Base-by-base conservation (phyloP, 495 filamentous ascomycete genomes). In the Evansstolkia leycettana region DNA sequence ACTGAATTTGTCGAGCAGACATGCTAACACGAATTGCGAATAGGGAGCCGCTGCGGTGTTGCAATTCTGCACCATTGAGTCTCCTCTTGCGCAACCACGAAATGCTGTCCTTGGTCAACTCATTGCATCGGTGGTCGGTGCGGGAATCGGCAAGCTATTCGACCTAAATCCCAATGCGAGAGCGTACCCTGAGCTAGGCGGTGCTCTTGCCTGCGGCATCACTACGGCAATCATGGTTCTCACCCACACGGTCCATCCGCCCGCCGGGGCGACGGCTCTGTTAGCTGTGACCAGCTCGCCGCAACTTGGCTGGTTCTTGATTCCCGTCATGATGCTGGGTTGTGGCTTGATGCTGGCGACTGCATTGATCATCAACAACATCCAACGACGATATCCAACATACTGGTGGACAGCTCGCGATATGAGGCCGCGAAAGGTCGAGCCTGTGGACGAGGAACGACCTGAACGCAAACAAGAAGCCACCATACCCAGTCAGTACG, bases 241-340 rank as follows among this genome's bases (percentile, higher is more conserved):
- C 7, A 90, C 84, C 0, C 76, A 76, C 5, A 90, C 86, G 0
- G 66, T 87, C 1, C 82, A 95, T 48, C 88, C 88, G 5, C 88
- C 88, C 0, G 88, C 84, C 0, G 88, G 88, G 6, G 88, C 88
- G 2, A 92, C 84, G 0, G 84, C 88, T 0, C 56, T 95, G 1
- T 59, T 94, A 13, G 83, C 83, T 0, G 82, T 80, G 2, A 69
- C 78, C 0, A 71, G 80, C 31, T 57, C 78, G 0, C 58, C 65
- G 11, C 50, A 47, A 1, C 54, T 94, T 34, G 84, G 82, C 4
- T 94, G 84, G 85, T 73, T 69, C 25, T 54, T 90, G 20, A 53
- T 90, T 3, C 70, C 76, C 0, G 54, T 87, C 5, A 68, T 92
- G 23, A 39, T 82, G 40, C 56, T 89, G 19, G 79, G 75, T 0